Percentiles rank a stretch among this genome's conserved stretches.
Evolutionary conservation across 2,329 filamentous ascomycete species (phyloP).

Genomic region (Aureobasidium pullulans): DNA sequence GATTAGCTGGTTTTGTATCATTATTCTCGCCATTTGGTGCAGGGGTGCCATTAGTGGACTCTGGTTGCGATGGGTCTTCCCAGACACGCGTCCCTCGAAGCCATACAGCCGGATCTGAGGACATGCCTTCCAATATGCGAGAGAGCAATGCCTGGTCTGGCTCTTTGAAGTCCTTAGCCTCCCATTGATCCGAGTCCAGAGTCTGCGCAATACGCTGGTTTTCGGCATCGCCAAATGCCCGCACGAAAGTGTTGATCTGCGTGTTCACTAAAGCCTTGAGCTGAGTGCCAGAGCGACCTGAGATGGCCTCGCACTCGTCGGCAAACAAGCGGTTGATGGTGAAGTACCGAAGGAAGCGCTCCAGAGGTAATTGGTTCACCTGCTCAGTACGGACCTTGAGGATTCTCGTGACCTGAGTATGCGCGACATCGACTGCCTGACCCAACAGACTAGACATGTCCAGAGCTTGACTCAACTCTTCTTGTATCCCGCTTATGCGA

Average conservation of each 20-base stretch:
- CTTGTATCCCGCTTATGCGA: slow-evolving; percentile 41
- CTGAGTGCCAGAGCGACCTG: slow-evolving; percentile 65
- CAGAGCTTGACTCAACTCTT: slow-evolving; percentile 68
- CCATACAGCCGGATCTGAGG: slow-evolving; percentile 62
- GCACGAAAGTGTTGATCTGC: slow-evolving; percentile 75
- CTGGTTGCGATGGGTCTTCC: slow-evolving; percentile 31
- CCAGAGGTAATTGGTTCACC: slow-evolving; percentile 58
- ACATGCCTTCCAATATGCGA: slow-evolving; percentile 62
- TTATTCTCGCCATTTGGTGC: slow-evolving; percentile 21
- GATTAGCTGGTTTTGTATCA: slow-evolving; percentile 19
- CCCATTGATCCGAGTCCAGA: slow-evolving; percentile 78
- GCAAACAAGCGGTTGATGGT: slow-evolving; percentile 75
- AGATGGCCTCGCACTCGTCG: slow-evolving; percentile 80
- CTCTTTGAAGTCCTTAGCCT: slow-evolving; percentile 65
- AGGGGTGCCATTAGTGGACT: slow-evolving; percentile 26
- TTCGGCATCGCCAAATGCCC: slow-evolving; percentile 61
- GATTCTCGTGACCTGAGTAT: slow-evolving; percentile 65
- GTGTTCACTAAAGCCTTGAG: slow-evolving; percentile 73
- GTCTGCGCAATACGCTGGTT: slow-evolving; percentile 66
- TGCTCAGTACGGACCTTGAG: slow-evolving; percentile 71
- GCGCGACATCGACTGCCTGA: slow-evolving; percentile 72
- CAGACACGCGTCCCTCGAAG: slow-evolving; percentile 48
- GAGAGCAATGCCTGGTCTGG: slow-evolving; percentile 53
- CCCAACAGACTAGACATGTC: slow-evolving; percentile 72
- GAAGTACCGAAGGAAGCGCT: slow-evolving; percentile 73